Conservation (phyloP, 495 filamentous ascomycete genomes). For the Neurospora sp. region DNA sequence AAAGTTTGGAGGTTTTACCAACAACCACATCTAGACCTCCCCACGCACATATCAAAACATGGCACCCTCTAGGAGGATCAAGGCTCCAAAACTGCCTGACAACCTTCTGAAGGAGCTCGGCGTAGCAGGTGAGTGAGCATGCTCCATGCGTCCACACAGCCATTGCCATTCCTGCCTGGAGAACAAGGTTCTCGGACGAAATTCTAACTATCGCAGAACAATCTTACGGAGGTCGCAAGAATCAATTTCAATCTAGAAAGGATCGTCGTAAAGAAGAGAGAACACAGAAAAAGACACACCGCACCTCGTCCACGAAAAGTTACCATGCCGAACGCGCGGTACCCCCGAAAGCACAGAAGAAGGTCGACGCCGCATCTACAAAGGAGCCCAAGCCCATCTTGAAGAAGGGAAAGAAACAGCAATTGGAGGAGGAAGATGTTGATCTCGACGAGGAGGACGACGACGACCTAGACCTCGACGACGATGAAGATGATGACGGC, state of each 20-base stretch:
- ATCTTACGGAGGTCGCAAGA: background rate
- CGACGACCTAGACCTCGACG: slow-evolving; percentile 18
- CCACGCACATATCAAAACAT: slow-evolving; percentile 1
- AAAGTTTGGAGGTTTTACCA: background rate
- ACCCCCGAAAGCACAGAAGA: background rate
- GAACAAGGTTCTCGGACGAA: background rate
- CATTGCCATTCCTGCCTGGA: background rate
- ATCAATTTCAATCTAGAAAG: slow-evolving; percentile 27
- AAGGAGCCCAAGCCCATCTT: slow-evolving; percentile 8
- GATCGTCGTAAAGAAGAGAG: slow-evolving; percentile 42
- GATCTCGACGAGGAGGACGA: slow-evolving; percentile 14
- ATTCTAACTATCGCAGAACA: background rate
- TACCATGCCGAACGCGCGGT: slow-evolving; percentile 5
- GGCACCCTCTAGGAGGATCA: slow-evolving; percentile 1
- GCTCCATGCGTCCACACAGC: background rate
- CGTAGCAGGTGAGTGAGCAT: slow-evolving; percentile 7
- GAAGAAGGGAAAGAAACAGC: slow-evolving; percentile 7
- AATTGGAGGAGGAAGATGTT: slow-evolving; percentile 6
- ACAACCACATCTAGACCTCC: background rate
- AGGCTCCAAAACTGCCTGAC: slow-evolving; percentile 12
- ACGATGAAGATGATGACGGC: slow-evolving; percentile 17
- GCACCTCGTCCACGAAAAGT: slow-evolving; percentile 4
- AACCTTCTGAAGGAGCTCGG: slow-evolving; percentile 22
- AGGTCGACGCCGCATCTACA: background rate
- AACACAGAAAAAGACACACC: slow-evolving; percentile 27